Evolutionary conservation across 108 stramenopile species (phyloP).

Genomic region (Stephanodiscus triporus): DNA sequence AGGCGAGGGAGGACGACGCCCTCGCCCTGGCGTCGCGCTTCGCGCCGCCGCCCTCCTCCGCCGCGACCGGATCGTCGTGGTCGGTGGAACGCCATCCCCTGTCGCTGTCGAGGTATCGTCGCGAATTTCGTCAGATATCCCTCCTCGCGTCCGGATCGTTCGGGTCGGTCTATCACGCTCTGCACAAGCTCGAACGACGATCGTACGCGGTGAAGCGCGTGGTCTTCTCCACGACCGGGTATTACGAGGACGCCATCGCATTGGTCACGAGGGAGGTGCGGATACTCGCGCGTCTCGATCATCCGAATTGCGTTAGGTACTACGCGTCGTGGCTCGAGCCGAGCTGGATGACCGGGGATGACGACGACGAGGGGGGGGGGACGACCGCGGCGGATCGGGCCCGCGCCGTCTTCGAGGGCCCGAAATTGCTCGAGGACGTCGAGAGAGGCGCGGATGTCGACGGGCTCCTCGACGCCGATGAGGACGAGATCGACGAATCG

Average conservation of each 20-base stretch:
- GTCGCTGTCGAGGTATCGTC: conserved; percentile 77
- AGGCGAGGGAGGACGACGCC: no score
- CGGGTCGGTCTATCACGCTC: conserved; percentile 88
- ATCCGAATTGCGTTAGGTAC: conserved; percentile 92
- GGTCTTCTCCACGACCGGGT: conserved; percentile 76
- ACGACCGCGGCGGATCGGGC: conserved; percentile 1
- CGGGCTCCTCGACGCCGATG: conserved; percentile 30
- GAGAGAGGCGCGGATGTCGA: conserved; percentile 41
- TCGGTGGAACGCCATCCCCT: conserved; percentile 79
- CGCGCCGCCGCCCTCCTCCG: neutral
- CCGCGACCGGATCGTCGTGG: conserved; percentile 49
- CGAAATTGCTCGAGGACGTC: conserved; percentile 41
- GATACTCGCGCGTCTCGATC: conserved; percentile 84
- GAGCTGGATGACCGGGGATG: conserved; percentile 80
- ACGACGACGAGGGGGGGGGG: conserved; percentile 18
- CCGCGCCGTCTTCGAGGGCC: no score
- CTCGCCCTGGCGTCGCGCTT: no score
- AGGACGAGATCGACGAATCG: conserved; percentile 30
- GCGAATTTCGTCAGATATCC: conserved; percentile 76
- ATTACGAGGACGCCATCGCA: conserved; percentile 66
- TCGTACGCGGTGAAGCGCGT: conserved; percentile 87
- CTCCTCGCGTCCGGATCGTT: conserved; percentile 85
- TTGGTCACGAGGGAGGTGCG: conserved; percentile 88
- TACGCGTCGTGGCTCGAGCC: conserved; percentile 94
- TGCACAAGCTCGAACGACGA: conserved; percentile 76